phyloP scores from a whole-genome alignment of 2,329 filamentous ascomycete genomes.

The Cercospora zeae-maydis region DNA sequence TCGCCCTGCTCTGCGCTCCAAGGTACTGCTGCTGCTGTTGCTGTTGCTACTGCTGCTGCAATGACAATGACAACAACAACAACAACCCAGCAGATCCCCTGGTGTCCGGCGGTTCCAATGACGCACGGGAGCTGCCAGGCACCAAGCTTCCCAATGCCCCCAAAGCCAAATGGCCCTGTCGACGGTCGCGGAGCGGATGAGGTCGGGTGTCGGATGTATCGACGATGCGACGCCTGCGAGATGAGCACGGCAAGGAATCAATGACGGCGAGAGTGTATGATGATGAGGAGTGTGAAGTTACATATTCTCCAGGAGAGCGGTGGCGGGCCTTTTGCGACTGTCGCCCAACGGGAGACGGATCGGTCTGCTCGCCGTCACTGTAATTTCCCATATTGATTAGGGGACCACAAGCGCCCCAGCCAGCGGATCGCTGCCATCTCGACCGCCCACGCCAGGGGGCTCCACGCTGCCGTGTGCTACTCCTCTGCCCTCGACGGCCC shows the following conservation, averaged over 20 bases:
- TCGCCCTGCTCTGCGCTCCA: background rate
- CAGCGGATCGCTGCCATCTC: background rate
- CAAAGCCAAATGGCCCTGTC: background rate
- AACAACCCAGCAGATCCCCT: background rate
- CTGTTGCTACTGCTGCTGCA: too few relatives aligned
- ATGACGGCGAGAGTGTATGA: background rate
- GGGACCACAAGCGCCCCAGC: conserved; percentile 1
- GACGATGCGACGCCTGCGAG: background rate
- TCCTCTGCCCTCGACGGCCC: background rate
- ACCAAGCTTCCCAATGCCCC: conserved; percentile 2
- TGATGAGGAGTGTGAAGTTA: background rate
- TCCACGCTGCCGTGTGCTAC: background rate
- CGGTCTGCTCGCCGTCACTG: conserved; percentile 1
- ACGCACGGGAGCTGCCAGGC: background rate
- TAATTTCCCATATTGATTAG: conserved; percentile 5
- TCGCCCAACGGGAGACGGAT: background rate
- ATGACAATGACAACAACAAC: too few relatives aligned
- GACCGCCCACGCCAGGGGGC: background rate
- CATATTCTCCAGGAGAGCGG: background rate
- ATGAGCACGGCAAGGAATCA: background rate
- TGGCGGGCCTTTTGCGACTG: background rate
- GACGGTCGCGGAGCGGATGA: background rate
- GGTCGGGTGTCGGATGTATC: background rate
- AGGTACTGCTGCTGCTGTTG: too few relatives aligned
- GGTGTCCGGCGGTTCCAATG: background rate